Percentiles rank a stretch among this genome's conserved stretches.
Conservation (phyloP, 176 grass and related monocot genomes). For the Phyllostachys edulis region DNA sequence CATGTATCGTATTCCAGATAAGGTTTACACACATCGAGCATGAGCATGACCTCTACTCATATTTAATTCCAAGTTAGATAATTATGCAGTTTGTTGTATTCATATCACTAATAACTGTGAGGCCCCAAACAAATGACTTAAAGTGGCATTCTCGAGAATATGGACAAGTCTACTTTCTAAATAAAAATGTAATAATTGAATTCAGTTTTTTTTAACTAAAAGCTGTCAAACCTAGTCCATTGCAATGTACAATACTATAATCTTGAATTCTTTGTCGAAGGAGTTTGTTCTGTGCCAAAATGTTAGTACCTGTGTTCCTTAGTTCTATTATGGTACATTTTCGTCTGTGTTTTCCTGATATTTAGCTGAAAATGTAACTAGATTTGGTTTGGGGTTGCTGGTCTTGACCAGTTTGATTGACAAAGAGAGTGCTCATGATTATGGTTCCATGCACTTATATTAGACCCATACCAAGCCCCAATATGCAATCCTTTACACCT, state of each 20-base stretch:
- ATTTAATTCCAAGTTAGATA: background rate
- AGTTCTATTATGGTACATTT: background rate
- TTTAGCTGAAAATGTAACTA: background rate
- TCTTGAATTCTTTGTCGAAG: background rate
- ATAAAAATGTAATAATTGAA: background rate
- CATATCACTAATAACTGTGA: background rate
- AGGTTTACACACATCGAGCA: background rate
- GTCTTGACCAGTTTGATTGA: background rate
- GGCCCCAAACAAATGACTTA: background rate
- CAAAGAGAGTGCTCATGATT: background rate
- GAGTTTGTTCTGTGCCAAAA: background rate
- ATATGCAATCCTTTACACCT: background rate
- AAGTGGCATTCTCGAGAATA: background rate
- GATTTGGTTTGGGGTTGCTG: background rate
- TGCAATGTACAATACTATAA: background rate
- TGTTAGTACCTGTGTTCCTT: background rate
- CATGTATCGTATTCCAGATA: background rate
- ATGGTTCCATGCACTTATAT: background rate
- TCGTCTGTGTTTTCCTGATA: background rate
- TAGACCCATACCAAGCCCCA: background rate
- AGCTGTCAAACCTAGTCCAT: background rate
- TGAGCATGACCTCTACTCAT: background rate
- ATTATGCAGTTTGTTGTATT: background rate
- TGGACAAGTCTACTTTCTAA: background rate
- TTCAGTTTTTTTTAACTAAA: background rate